Evolutionary conservation across 2,329 filamentous ascomycete species (phyloP), one percentile per base, ranked within the genome.

Genomic region (Mollisiaceae sp.): DNA sequence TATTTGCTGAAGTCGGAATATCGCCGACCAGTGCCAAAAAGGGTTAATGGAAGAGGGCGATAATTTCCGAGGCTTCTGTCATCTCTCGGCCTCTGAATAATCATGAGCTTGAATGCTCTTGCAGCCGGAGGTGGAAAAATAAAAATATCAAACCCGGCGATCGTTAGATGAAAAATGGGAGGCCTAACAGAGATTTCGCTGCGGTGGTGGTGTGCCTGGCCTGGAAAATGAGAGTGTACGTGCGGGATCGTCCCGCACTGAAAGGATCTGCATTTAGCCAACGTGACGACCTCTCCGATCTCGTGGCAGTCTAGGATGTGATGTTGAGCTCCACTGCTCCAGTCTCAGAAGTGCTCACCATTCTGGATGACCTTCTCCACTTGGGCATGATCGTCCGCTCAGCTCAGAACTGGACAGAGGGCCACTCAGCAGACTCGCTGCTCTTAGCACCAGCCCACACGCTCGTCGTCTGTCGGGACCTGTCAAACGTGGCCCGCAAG

Each of bases 251-350:
- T 8, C 35, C 55, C 55, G 55, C 52, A 55, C 55, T 57, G 38
- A 35, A 8, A 39, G 55, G 55, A 57, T 57, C 55, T 57, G 35
- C 55, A 38, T 35, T 55, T 55, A 55, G 24, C 52, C 52, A 55
- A 55, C 52, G 24, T 55, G 52, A 12, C 35, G 35, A 38, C 52
- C 22, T 39, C 35, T 57, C 36, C 36, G 55, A 57, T 57, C 55
- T 57, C 55, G 55, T 57, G 55, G 55, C 35, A 57, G 20, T n/a
- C 55, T 14, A 57, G 55, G 55, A 57, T 57, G 14, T 11, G 45
- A 50, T 50, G 45, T 50, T 50, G 45, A 50, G 20, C 45, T 50
- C 22, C 45, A 50, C 27, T 32, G 27, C 27, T 32, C 27, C 27
- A 56, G 55, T 36, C 32, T 57, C 18, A 41, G 55, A 57, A 41